Conservation (phyloP, 2,329 filamentous ascomycete genomes). For the Beauveria pseudobassiana region DNA sequence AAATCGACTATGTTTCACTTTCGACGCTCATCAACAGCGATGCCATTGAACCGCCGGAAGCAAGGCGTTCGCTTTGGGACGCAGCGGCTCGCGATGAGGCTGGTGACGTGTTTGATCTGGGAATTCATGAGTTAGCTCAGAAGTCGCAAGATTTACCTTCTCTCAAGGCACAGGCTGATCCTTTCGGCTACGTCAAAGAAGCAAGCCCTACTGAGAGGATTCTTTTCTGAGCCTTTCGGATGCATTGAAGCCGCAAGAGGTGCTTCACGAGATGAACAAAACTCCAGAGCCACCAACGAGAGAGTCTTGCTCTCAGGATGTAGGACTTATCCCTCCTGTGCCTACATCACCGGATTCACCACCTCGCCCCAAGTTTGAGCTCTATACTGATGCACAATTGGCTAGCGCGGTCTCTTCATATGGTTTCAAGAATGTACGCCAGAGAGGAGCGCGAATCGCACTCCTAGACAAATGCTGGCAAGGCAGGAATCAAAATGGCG, state of each 20-base stretch:
- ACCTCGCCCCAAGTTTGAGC: constrained; percentile 47
- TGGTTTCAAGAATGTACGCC: constrained; percentile 67
- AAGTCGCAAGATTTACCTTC: constrained; percentile 25
- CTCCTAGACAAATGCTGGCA: constrained; percentile 65
- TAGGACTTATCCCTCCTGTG: not conserved
- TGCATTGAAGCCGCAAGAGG: constrained; percentile 14
- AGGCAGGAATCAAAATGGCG: constrained; percentile 37
- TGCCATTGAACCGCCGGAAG: constrained; percentile 24
- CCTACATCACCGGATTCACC: not conserved
- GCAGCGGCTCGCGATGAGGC: constrained; percentile 60
- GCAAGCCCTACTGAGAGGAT: constrained; percentile 12
- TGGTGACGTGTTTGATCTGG: constrained; percentile 56
- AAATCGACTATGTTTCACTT: constrained; percentile 31
- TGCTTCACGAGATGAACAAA: too few relatives aligned
- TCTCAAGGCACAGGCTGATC: constrained; percentile 23
- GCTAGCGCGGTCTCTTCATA: constrained; percentile 54
- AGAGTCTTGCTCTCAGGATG: not conserved
- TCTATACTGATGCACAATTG: constrained; percentile 56
- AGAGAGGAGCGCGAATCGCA: constrained; percentile 60
- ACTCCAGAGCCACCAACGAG: not conserved
- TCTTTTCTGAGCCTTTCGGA: constrained; percentile 20
- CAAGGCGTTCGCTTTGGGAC: constrained; percentile 53
- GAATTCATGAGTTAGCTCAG: constrained; percentile 52
- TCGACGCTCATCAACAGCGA: constrained; percentile 32
- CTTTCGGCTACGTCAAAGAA: constrained; percentile 30